phyloP scores from a whole-genome alignment of 139 green algal genomes.

The Chlamydomonas schloesseri region DNA sequence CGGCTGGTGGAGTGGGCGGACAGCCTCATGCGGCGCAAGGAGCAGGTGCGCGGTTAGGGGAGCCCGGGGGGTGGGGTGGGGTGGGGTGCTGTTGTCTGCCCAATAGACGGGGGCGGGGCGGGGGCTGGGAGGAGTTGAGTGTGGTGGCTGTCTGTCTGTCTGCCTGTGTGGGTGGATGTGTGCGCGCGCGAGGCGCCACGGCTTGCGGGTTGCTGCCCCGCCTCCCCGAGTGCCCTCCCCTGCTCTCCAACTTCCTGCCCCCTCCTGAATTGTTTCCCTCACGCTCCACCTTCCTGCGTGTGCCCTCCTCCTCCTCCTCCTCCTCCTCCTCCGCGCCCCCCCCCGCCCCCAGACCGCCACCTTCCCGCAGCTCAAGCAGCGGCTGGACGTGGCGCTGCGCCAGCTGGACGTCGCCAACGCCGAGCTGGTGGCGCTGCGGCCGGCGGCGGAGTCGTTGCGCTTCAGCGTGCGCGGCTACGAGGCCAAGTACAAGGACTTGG shows the following conservation, averaged over 20 bases:
- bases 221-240: no score
- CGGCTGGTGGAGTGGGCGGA: slow-evolving; percentile 36
- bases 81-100: not conserved
- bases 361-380: not conserved
- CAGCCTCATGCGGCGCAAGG: slow-evolving; percentile 25
- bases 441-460: not conserved
- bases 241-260: no score
- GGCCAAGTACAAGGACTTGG: slow-evolving; percentile 20
- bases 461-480: slow-evolving; percentile 6
- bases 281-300: no score
- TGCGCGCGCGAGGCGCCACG: no score
- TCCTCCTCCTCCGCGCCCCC: not conserved
- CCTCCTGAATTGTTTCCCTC: no score
- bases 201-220: no score
- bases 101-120: no score
- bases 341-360: slow-evolving; percentile 20
- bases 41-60: slow-evolving; percentile 9
- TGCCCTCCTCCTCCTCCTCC: no score
- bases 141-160: no score
- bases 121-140: no score
- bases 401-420: slow-evolving; percentile 26
- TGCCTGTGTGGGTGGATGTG: no score
- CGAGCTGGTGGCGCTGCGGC: slow-evolving; percentile 17
- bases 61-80: not conserved
- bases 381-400: not conserved